Evolutionary conservation across 495 filamentous ascomycete species (phyloP), one percentile per base, ranked within the genome.

Genomic region (Physcia stellaris): DNA sequence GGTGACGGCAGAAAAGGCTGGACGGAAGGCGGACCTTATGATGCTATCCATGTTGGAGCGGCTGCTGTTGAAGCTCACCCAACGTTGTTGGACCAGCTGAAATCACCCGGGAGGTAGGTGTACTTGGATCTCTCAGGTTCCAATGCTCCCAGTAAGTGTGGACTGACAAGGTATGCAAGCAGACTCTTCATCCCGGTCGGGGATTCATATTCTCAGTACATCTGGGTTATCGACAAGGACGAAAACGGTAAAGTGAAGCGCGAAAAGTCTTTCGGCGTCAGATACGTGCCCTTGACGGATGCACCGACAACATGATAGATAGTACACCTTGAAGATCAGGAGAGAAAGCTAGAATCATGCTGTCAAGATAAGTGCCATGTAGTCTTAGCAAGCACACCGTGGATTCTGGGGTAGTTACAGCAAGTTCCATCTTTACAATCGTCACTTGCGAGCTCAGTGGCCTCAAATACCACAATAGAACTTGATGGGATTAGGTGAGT

Each of bases 1-100:
- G 85, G 70, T 0, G 90, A 98, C 62, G 90, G 90, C 4, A 62
- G 90, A 11, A 63, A 74, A 47, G 90, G 90, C 5, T 92, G 45
- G 34, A 41, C 54, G 57, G 53, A 64, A 40, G 49, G 57, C 12
- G 77, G 68, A 21, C 75, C 73, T 24, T 81, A 77, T 48, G 87
- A 98, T 68, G 90, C 84, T 6, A 95, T 99, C 40, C 90, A 96
- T 56, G 90, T 99, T 7, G 90, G 90, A 0, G 90, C 90, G 2
- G 85, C 85, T 17, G 88, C 92, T 11, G 67, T 60, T 46, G 66
- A 70, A 48, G 60, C 92, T 33, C 88, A 94, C 53, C 50, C 70
- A 26, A 66, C 68, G 45, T 56, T 99, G 48, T 56, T 93, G 32
- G 71, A 79, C 29, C 90, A 96, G 58, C 60, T 98, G 49, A 74